A percentile compares a stretch with the other conserved stretches of the same genome.
Conservation (phyloP, 805 yeast species). For the Yamadazyma phyllophila region DNA sequence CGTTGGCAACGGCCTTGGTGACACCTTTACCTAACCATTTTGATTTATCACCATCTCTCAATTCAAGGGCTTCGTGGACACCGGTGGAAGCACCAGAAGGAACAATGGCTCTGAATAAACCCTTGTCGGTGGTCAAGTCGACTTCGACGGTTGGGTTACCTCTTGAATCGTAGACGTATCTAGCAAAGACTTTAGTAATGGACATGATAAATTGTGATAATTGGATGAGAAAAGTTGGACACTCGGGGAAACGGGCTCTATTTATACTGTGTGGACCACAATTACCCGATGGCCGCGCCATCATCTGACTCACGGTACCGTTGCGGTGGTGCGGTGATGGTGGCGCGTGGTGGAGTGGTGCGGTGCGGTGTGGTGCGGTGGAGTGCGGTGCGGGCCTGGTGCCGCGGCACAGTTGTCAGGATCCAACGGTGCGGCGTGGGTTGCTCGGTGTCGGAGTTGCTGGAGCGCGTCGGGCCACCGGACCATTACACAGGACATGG, state of each 20-base stretch:
- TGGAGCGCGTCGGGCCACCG: neutral
- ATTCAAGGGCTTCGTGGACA: conserved; percentile 96
- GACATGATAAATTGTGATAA: conserved; percentile 52
- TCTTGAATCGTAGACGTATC: conserved; percentile 99
- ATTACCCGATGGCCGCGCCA: conserved; percentile 11
- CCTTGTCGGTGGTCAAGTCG: conserved; percentile 88
- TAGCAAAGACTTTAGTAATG: conserved; percentile 82
- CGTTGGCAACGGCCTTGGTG: conserved; percentile 92
- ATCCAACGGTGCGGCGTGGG: neutral
- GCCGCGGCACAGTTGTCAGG: too few species aligned
- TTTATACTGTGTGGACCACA: conserved; percentile 15
- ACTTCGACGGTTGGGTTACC: conserved; percentile 99
- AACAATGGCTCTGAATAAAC: conserved; percentile 94
- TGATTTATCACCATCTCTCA: conserved; percentile 96
- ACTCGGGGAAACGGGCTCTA: conserved; percentile 4
- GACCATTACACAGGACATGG: conserved; percentile 1
- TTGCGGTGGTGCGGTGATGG: too few species aligned
- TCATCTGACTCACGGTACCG: neutral
- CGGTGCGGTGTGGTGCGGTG: neutral
- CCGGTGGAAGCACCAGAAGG: conserved; percentile 99
- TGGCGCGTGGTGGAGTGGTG: neutral
- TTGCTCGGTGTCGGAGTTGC: conserved; percentile 4
- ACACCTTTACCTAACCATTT: conserved; percentile 99
- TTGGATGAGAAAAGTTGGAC: conserved; percentile 1
- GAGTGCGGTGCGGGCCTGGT: too few species aligned